Evolutionary conservation across 1,284 basidiomycete genomes (phyloP), one percentile per base, ranked within the genome.

Genomic region (Sphaerobolus stellatus): DNA sequence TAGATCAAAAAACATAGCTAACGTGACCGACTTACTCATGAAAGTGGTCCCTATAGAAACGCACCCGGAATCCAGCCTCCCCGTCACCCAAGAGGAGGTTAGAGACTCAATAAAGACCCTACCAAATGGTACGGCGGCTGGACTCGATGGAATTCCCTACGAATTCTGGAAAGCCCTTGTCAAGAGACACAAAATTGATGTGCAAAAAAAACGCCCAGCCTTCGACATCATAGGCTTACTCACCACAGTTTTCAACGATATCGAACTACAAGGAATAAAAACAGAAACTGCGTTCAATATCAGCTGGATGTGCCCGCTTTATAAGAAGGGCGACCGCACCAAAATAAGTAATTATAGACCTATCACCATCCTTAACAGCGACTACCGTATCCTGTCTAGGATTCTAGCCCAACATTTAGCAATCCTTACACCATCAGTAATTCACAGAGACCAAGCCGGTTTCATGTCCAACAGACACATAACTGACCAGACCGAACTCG

Each of bases 291-390:
- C 50, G 3, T 70, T 71, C 48, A 50, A 64, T 0, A 51, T 61
- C 2, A 70, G 71, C 2, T 69, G 69, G 66, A 38, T 38, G 36
- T 38, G 36, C 36, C 36, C 36, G n/a, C 3, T 3, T 3, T 38
- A 38, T 38, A 38, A 38, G 36, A 38, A 38, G 22, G 22, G 22
- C 22, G 36, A 38, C 7, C 36, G 5, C 3, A 38, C 36, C 36
- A 22, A 38, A n/a, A 7, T 38, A 3, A 38, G 36, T 38, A 38
- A 38, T 7, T 38, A 38, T 7, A 38, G 36, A 7, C 36, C 36
- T n/a, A 38, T 38, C 36, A 38, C 36, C 36, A 38, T 4, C 4
- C 36, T 4, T 22, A 38, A 38, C 7, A 38, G n/a, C n/a, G 36
- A 38, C 7, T 38, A 38, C 7, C 3, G 36, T n/a, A 38, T 38